Base-by-base conservation (phyloP, 148 eudicot genomes). In the Chenopodium berlandieri region DNA sequence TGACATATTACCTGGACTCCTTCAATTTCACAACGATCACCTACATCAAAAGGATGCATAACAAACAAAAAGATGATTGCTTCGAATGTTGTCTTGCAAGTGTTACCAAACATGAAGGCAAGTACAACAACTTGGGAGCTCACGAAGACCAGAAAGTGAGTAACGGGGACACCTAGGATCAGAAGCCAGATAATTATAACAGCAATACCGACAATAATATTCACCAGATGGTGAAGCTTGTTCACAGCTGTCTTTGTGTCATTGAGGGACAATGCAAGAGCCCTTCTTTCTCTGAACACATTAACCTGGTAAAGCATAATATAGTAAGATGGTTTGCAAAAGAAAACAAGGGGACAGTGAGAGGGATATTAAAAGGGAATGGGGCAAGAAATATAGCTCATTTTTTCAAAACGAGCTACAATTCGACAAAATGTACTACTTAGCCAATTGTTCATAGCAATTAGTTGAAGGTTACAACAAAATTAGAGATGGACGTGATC, bases 241-340 rank as follows among this genome's bases (percentile, higher is more conserved):
- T 90, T 89, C 37, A 94, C 92, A 0, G 97, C 97, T n/a, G 94
- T 91, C 86, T 94, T 94, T 58, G 98, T 94, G 77, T 94, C 94
- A 46, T 91, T 88, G 32, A 94, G 90, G 27, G 98, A 94, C 54
- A 92, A 88, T 30, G 98, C 92, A 70, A 94, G 93, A 27, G 98
- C 96, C 79, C 94, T 86, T 37, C 93, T 82, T 83, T 94, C 98
- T 79, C 90, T 85, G 69, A 91, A 94, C 79, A 89, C 94, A 71
- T 89, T 88, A 9, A 94, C 92, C 98, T 94, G 86, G 13, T 2
- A 37, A 64, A 82, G 37, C 50, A 70, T 75, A 58, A 31, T 16
- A 23, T 60, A 52, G 64, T 40, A 68, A 44, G 47, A n/a, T n/a
- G 32, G 9, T 9, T 40, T 48, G 11, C 31, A 56, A n/a, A 19